Evolutionary conservation across 139 green algal species (phyloP), one percentile per base, ranked within the genome.

Genomic region (Helicosporidium sp.): DNA sequence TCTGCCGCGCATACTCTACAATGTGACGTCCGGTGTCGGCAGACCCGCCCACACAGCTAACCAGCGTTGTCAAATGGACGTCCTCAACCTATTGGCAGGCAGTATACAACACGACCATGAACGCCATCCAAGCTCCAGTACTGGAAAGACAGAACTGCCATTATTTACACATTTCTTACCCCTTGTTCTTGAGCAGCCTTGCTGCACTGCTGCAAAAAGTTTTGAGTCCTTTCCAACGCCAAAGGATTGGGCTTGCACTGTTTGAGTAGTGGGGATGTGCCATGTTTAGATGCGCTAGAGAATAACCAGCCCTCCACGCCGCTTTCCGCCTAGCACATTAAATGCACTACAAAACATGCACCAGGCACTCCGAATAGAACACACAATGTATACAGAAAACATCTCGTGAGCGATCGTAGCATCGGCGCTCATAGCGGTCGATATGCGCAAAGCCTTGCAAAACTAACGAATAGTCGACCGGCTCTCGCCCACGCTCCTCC

Each of bases 231-330:
- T 18, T 55, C 16, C 48, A 63, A 35, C 5, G 51, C 40, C n/a
- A 31, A 15, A 2, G 53, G 60, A 31, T 68, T 26, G 23, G 60
- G 60, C 33, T 62, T 62, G 60, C 60, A 68, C 29, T 47, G 33
- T 20, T 35, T 33, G 33, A 36, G 31, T 15, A 37, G 10, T 33
- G 42, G 42, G 10, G n/a, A n/a, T n/a, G n/a, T n/a, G n/a, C n/a
- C n/a, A n/a, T n/a, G n/a, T n/a, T n/a, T n/a, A n/a, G n/a, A n/a
- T n/a, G n/a, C n/a, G n/a, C n/a, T n/a, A n/a, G n/a, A n/a, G n/a
- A n/a, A n/a, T n/a, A n/a, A n/a, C n/a, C n/a, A n/a, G n/a, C n/a
- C n/a, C n/a, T n/a, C n/a, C n/a, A n/a, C n/a, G n/a, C n/a, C n/a
- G n/a, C n/a, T n/a, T n/a, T n/a, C n/a, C n/a, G n/a, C n/a, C n/a